Evolutionary conservation across 2,329 filamentous ascomycete genomes (phyloP).

Genomic region (Periglandula ipomoeae): DNA sequence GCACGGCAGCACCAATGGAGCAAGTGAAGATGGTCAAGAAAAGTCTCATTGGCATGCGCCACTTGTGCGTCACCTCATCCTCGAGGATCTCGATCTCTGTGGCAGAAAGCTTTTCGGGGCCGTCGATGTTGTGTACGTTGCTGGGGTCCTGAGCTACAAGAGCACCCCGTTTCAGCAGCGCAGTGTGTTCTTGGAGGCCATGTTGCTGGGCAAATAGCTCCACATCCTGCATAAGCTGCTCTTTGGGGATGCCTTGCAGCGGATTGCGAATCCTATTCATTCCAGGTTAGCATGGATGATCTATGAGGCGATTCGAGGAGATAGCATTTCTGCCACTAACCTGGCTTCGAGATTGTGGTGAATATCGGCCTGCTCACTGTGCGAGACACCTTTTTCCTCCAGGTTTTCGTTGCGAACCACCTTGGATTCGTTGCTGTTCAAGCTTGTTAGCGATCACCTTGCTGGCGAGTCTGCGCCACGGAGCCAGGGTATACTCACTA

Average conservation of each 20-base stretch:
- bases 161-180: constrained; percentile 48
- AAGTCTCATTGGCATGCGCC: constrained; percentile 51
- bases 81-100: constrained; percentile 48
- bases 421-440: constrained; percentile 11
- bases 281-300: background rate
- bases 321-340: constrained; percentile 19
- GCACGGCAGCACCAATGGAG: constrained; percentile 58
- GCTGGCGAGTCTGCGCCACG: background rate
- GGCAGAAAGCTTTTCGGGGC: constrained; percentile 45
- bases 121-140: constrained; percentile 43
- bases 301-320: background rate
- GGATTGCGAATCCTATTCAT: constrained; percentile 36
- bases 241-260: constrained; percentile 38
- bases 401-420: constrained; percentile 10
- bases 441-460: background rate
- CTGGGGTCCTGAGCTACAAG: constrained; percentile 48
- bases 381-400: constrained; percentile 19
- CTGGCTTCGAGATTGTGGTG: constrained; percentile 32
- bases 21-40: constrained; percentile 59
- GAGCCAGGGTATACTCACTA: constrained; percentile 10
- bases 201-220: constrained; percentile 48
- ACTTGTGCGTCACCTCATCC: constrained; percentile 55
- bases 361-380: constrained; percentile 26
- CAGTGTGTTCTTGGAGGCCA: constrained; percentile 48
- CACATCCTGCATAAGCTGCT: constrained; percentile 48